Percentiles rank a stretch among this genome's conserved stretches.
Evolutionary conservation across 192 early-diverging fungal species (phyloP).

Genomic region (Backusella luteola): DNA sequence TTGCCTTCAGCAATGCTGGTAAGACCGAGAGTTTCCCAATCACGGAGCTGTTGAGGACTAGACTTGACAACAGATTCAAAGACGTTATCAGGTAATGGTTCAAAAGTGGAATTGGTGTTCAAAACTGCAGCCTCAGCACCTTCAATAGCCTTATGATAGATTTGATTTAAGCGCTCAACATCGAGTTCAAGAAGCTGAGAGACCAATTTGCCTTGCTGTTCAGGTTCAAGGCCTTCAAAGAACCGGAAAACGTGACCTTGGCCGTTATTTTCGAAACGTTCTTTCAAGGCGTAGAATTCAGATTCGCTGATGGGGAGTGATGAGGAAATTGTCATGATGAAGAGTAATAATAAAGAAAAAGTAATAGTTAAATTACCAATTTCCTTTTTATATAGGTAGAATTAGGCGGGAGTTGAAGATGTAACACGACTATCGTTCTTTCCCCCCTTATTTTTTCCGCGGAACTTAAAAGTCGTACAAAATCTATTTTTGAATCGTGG

Average conservation of each 20-base stretch:
- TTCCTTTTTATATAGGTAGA: background rate
- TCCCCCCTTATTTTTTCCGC: background rate
- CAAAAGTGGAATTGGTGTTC: conserved; percentile 44
- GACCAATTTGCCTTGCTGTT: conserved; percentile 57
- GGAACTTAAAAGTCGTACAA: conserved; percentile 6
- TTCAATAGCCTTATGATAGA: conserved; percentile 75
- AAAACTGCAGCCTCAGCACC: conserved; percentile 40
- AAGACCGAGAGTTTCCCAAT: conserved; percentile 78
- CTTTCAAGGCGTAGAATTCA: conserved; percentile 49
- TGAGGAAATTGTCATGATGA: conserved; percentile 23
- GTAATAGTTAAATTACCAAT: background rate
- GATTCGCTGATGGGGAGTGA: conserved; percentile 24
- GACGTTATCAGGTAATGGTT: conserved; percentile 72
- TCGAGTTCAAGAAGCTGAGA: conserved; percentile 73
- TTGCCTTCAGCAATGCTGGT: conserved; percentile 79
- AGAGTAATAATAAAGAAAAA: conserved; percentile 12
- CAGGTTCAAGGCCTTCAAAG: conserved; percentile 65
- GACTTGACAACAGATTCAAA: conserved; percentile 65
- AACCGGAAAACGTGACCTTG: conserved; percentile 90
- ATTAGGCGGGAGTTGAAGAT: background rate
- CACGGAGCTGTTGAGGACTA: conserved; percentile 47
- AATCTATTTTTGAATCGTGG: conserved; percentile 5
- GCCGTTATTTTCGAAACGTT: conserved; percentile 64
- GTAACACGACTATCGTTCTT: background rate
- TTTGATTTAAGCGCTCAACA: conserved; percentile 76